phyloP scores from a whole-genome alignment of 2,329 filamentous ascomycete species.

The Ceratocystiopsis minuta region DNA sequence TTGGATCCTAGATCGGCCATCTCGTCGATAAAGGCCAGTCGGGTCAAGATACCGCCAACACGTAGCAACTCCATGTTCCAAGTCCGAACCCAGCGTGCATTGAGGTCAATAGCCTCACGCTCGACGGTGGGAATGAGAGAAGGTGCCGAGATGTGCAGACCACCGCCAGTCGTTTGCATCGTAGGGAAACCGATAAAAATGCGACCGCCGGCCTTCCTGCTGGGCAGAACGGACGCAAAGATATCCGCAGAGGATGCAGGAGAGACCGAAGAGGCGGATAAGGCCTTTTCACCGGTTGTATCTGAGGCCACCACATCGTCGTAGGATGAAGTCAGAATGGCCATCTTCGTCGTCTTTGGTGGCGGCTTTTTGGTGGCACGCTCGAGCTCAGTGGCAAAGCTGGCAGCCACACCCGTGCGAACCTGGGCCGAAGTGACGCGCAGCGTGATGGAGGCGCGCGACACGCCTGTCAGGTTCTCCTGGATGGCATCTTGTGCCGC shows the following conservation, averaged over 20 bases:
- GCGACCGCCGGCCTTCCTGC: constrained; percentile 60
- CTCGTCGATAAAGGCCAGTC: constrained; percentile 74
- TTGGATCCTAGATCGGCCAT: constrained; percentile 58
- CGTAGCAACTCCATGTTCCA: constrained; percentile 94
- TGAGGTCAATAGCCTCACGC: constrained; percentile 88
- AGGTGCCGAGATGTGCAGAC: constrained; percentile 86
- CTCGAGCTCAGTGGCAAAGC: constrained; percentile 72
- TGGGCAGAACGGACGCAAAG: constrained; percentile 78
- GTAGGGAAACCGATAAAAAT: constrained; percentile 98
- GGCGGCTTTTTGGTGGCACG: constrained; percentile 94
- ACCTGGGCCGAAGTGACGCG: constrained; percentile 73
- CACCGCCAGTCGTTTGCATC: constrained; percentile 85
- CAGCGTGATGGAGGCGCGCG: constrained; percentile 69
- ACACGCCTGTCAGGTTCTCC: constrained; percentile 53
- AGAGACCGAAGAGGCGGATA: too few relatives aligned
- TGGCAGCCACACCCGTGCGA: constrained; percentile 52
- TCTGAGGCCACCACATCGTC: constrained; percentile 57
- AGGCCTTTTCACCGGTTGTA: background rate
- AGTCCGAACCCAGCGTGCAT: constrained; percentile 80
- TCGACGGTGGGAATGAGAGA: constrained; percentile 96
- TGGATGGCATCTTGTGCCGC: constrained; percentile 42
- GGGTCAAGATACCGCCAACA: constrained; percentile 74
- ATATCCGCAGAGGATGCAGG: constrained; percentile 39
- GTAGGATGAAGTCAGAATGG: constrained; percentile 80
- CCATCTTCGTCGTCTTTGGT: constrained; percentile 68